phyloP scores from a whole-genome alignment of 768 basidiomycete genomes.

The Ramaria sp. region DNA sequence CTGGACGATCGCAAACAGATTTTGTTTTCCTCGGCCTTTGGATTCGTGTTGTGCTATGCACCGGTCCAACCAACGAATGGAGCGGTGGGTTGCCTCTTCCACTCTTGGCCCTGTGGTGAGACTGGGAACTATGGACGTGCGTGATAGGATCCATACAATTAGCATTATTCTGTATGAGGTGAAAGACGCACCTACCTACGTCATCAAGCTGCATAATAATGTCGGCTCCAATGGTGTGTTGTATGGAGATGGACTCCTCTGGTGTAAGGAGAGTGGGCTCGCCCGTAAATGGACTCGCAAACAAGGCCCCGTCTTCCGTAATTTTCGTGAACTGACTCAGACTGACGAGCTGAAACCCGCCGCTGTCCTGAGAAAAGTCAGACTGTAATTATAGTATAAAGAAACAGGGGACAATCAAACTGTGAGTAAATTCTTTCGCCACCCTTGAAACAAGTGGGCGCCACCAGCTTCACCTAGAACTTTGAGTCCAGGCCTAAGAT shows the following conservation, averaged over 20 bases:
- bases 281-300: slow-evolving; percentile 76
- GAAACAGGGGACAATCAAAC: slow-evolving; percentile 24
- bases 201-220: slow-evolving; percentile 95
- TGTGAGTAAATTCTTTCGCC: slow-evolving; percentile 77
- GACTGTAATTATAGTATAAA: not conserved
- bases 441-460: slow-evolving; percentile 85
- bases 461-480: slow-evolving; percentile 69
- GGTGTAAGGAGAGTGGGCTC: slow-evolving; percentile 86
- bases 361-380: slow-evolving; percentile 52
- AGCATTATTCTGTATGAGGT: not conserved
- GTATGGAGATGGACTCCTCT: slow-evolving; percentile 84
- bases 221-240: slow-evolving; percentile 85
- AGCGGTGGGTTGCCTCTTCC: slow-evolving; percentile 79
- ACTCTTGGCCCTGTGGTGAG: slow-evolving; percentile 74
- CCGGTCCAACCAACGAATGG: slow-evolving; percentile 82
- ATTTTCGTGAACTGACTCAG: slow-evolving; percentile 76
- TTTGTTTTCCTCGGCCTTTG: slow-evolving; percentile 62
- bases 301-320: slow-evolving; percentile 82
- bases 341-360: slow-evolving; percentile 83
- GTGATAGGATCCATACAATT: not conserved
- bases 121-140: slow-evolving; percentile 50
- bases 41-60: slow-evolving; percentile 69
- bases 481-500: slow-evolving; percentile 71
- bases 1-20: slow-evolving; percentile 88
- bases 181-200: slow-evolving; percentile 47